A percentile compares a stretch with the other conserved stretches of the same genome.
Conservation (phyloP, 1,139 yeast genomes). For the Candida pseudoviswanathii region DNA sequence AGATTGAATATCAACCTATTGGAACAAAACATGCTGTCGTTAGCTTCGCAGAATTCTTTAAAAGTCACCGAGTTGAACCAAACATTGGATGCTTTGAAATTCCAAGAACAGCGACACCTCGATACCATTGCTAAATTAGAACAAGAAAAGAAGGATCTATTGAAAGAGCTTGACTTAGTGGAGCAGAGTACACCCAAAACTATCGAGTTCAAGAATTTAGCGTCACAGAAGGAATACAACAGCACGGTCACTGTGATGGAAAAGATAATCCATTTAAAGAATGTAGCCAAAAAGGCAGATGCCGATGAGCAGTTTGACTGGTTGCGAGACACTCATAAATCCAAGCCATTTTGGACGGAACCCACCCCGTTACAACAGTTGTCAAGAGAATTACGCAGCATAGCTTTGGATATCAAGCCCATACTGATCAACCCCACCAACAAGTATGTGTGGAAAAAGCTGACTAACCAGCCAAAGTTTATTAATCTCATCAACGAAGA, state of each 20-base stretch:
- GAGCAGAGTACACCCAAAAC: conserved; percentile 15
- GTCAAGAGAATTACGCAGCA: conserved; percentile 18
- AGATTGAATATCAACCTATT: conserved; percentile 45
- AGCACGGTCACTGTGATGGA: conserved; percentile 34
- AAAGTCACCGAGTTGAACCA: conserved; percentile 19
- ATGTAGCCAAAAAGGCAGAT: conserved; percentile 18
- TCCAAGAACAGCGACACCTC: conserved; percentile 12
- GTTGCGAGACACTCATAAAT: conserved; percentile 16
- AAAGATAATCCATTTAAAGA: conserved; percentile 39
- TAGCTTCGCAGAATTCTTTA: conserved; percentile 27
- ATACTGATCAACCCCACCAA: conserved; percentile 11
- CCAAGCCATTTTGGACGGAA: conserved; percentile 4
- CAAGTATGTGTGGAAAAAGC: conserved; percentile 6
- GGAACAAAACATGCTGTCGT: conserved; percentile 41
- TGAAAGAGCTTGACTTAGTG: conserved; percentile 21
- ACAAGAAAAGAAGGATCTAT: conserved; percentile 21
- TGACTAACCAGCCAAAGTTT: conserved; percentile 22
- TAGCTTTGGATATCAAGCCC: conserved; percentile 17
- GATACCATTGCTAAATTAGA: conserved; percentile 17
- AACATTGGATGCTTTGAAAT: conserved; percentile 24
- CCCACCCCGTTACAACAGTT: conserved; percentile 13
- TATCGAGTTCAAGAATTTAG: conserved; percentile 16
- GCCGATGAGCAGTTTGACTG: conserved; percentile 18
- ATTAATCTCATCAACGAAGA: conserved; percentile 19
- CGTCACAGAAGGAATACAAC: conserved; percentile 36